A percentile compares a stretch with the other conserved stretches of the same genome.
These are phyloP conservation scores for Diaporthe australafricana DNA, from an alignment of 2,329 filamentous ascomycete genomes.

Conservation along the genomic window DNA sequence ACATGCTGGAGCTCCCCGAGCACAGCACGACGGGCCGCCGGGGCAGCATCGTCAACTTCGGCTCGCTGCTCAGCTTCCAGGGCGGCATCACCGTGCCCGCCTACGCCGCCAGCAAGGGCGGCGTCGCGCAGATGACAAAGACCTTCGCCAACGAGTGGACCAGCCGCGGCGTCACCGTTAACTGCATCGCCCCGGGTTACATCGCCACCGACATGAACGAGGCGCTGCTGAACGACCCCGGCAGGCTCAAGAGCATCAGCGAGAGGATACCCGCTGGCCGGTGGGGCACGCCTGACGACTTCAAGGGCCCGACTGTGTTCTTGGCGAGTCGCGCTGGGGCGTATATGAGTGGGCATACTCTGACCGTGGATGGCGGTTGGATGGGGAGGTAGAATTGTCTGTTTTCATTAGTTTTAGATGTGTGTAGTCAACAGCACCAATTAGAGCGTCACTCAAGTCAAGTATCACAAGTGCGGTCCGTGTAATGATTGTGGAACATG, in stretches of 20 bases:
- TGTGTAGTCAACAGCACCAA: neutral
- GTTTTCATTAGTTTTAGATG: neutral
- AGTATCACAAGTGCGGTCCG: neutral
- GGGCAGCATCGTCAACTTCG: conserved; percentile 86
- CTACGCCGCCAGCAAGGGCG: conserved; percentile 88
- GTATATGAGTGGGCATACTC: conserved; percentile 84
- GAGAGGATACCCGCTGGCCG: conserved; percentile 84
- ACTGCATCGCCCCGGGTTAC: conserved; percentile 90
- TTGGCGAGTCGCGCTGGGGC: conserved; percentile 80
- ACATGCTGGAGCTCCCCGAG: conserved; percentile 74
- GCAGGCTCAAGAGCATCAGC: conserved; percentile 78
- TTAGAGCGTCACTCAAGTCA: neutral
- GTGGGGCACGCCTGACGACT: conserved; percentile 88
- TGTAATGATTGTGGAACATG: too few species aligned
- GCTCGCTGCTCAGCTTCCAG: conserved; percentile 83
- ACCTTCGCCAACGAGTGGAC: conserved; percentile 90
- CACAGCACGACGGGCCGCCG: conserved; percentile 63
- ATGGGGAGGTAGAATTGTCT: conserved; percentile 78
- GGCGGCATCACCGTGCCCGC: conserved; percentile 90
- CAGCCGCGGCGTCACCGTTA: conserved; percentile 82
- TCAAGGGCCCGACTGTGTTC: conserved; percentile 85
- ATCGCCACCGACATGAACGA: conserved; percentile 96
- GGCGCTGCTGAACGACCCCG: conserved; percentile 79
- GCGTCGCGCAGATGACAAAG: conserved; percentile 86
- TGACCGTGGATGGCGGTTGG: conserved; percentile 92